Base-by-base conservation (phyloP, 108 stramenopile genomes). In the Fragilariopsis cylindrus region DNA sequence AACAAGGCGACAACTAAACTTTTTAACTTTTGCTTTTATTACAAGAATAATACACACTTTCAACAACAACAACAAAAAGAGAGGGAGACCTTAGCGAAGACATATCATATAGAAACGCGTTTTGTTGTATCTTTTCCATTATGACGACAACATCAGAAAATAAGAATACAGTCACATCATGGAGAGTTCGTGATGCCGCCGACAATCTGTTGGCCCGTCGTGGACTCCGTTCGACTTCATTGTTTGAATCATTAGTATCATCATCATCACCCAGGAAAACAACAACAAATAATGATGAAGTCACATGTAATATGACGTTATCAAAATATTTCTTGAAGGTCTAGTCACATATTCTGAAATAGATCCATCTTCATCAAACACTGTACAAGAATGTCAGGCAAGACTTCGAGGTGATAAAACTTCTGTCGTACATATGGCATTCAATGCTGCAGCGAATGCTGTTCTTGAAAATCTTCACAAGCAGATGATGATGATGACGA, bases 371-470 rank as follows among this genome's bases (percentile, higher is more conserved):
- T 30, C 30, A 0, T 30, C 30, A 2, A 30, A 30, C 30, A 72
- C 73, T 19, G 68, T 76, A 11, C 69, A 72, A 19, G 57, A 71
- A 1, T 69, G 56, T 54, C 69, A 74, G 54, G 72, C 60, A 11
- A 46, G 77, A 12, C 15, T 81, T 4, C 76, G 74, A 9, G 75
- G 76, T n/a, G 78, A 85, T 73, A 85, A 85, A 48, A 67, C 78
- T 11, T 41, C 70, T 8, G 56, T 83, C 3, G 82, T 87, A 40
- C 79, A 71, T 62, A 62, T 11, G 19, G 71, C 82, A 6, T 83
- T 87, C 73, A 71, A 76, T n/a, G 76, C 74, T 30, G 86, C 86
- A 4, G 86, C 86, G 13, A 42, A 57, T 2, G 55, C 70, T 16
- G 64, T 87, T 41, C 48, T 81, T 7, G 65, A 75, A 8, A 67